Percentiles rank a stretch among this genome's conserved stretches.
Evolutionary conservation across 768 basidiomycete species (phyloP).

Genomic region (Astraeus odoratus): DNA sequence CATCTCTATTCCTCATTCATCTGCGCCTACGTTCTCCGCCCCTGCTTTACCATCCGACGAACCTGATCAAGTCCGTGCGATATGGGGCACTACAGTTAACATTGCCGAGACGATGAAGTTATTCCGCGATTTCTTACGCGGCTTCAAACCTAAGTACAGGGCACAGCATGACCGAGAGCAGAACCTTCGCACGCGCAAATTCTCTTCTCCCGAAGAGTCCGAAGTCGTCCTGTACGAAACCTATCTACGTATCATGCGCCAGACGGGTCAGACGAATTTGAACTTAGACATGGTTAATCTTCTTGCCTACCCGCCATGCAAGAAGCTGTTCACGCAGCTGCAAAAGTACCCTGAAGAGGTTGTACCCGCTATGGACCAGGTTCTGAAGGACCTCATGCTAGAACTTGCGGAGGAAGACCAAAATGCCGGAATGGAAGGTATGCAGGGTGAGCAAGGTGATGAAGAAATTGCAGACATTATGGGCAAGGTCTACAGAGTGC

Average conservation of each 20-base stretch:
- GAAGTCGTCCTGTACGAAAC: slow-evolving; percentile 69
- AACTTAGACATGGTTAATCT: slow-evolving; percentile 89
- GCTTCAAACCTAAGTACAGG: slow-evolving; percentile 92
- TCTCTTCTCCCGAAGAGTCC: slow-evolving; percentile 57
- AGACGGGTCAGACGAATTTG: slow-evolving; percentile 87
- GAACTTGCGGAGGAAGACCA: slow-evolving; percentile 81
- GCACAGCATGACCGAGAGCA: slow-evolving; percentile 60
- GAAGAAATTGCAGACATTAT: slow-evolving; percentile 88
- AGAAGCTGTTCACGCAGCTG: slow-evolving; percentile 79
- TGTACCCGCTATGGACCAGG: slow-evolving; percentile 95
- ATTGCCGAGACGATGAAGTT: slow-evolving; percentile 85
- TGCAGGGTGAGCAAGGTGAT: slow-evolving; percentile 69
- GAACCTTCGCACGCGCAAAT: slow-evolving; percentile 42
- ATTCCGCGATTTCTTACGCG: slow-evolving; percentile 82
- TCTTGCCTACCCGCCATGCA: slow-evolving; percentile 75
- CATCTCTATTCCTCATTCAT: slow-evolving; percentile 52
- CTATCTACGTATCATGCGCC: slow-evolving; percentile 80
- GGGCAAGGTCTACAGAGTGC: slow-evolving; percentile 82
- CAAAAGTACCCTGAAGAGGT: slow-evolving; percentile 96
- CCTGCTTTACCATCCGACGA: slow-evolving; percentile 58
- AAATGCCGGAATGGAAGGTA: slow-evolving; percentile 60
- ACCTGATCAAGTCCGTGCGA: slow-evolving; percentile 80
- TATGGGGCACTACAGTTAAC: slow-evolving; percentile 98
- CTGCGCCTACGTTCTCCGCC: slow-evolving; percentile 50
- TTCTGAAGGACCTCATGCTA: slow-evolving; percentile 88